phyloP scores from a whole-genome alignment of 768 basidiomycete species.

The Lactarius quietus region DNA sequence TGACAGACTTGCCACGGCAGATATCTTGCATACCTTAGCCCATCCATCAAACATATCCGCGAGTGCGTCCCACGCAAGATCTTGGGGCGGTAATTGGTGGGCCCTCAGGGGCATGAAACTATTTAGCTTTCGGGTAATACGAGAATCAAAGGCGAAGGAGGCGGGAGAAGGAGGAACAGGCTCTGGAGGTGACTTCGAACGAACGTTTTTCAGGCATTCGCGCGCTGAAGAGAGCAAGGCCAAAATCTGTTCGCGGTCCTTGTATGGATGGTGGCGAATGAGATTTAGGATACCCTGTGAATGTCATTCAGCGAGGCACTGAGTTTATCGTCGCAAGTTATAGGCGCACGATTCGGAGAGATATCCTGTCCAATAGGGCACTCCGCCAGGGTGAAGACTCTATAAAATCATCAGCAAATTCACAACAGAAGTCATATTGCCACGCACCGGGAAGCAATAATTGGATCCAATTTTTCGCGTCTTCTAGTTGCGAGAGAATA shows the following conservation, averaged over 20 bases:
- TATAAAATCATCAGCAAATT: conserved; percentile 4
- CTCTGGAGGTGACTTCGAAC: conserved; percentile 35
- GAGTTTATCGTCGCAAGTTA: neutral
- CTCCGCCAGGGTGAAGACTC: conserved; percentile 22
- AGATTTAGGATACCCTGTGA: conserved; percentile 50
- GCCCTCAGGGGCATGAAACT: conserved; percentile 68
- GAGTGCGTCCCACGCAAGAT: conserved; percentile 51
- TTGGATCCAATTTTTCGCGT: conserved; percentile 59
- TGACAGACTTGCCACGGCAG: conserved; percentile 41
- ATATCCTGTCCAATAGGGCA: conserved; percentile 22
- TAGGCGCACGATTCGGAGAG: conserved; percentile 21
- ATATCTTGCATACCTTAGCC: conserved; percentile 49
- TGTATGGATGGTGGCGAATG: conserved; percentile 42
- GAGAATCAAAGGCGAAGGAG: conserved; percentile 57
- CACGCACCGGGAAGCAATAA: conserved; percentile 20
- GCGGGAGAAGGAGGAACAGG: conserved; percentile 46
- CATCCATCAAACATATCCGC: conserved; percentile 51
- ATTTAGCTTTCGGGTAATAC: conserved; percentile 60
- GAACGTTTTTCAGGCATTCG: conserved; percentile 41
- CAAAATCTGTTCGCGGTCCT: conserved; percentile 37
- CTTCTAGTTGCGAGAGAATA: conserved; percentile 53
- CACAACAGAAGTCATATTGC: neutral
- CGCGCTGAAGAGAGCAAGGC: conserved; percentile 40
- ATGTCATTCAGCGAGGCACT: neutral
- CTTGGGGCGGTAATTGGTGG: conserved; percentile 46